Base-by-base conservation (phyloP, 2,329 filamentous ascomycete species). In the Fusarium domesticum region DNA sequence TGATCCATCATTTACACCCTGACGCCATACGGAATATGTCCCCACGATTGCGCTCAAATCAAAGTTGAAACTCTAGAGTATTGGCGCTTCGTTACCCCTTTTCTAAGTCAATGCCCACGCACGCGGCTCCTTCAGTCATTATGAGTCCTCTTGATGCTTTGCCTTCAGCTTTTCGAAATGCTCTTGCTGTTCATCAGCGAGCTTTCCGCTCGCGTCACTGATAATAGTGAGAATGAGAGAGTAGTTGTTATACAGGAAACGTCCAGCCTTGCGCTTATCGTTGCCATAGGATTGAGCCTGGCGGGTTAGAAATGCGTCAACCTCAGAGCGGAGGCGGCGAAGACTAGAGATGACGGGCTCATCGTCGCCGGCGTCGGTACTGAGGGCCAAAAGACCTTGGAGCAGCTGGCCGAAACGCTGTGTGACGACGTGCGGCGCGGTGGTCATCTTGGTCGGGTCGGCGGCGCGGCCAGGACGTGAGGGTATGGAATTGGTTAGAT, bases 161-260 rank as follows among this genome's bases (percentile, higher is more conserved):
- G 65, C 67, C 66, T 84, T 85, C 54, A 89, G 64, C 42, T 73
- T 73, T 62, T 87, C 84, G 64, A 93, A 91, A 67, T 90, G 80
- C 55, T 74, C 75, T 67, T 84, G 84, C 65, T 92, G 83, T 60
- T 96, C 90, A 18, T 73, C 70, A 1, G 86, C 81, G 60, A 92
- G 65, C 64, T 87, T 88, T 4, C 89, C 89, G 10, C 77, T 75
- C 5, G 81, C 77, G 58, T 92, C 86, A 60, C 86, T 82, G 53
- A 98, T 87, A 50, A 98, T 96, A 10, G 93, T 96, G 59, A 89
- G 75, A n/a, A 98, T 80, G 52, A 98, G 74, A 42, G 89, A 95
- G 67, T 95, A 97, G 66, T 98, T 98, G 64, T 97, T 98, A 63
- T 87, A 93, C 59, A 98, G 67, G 63, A 97, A 97, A 35, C 93